Base-by-base conservation (phyloP, 441 rosid species). In the Erysimum pusillum region DNA sequence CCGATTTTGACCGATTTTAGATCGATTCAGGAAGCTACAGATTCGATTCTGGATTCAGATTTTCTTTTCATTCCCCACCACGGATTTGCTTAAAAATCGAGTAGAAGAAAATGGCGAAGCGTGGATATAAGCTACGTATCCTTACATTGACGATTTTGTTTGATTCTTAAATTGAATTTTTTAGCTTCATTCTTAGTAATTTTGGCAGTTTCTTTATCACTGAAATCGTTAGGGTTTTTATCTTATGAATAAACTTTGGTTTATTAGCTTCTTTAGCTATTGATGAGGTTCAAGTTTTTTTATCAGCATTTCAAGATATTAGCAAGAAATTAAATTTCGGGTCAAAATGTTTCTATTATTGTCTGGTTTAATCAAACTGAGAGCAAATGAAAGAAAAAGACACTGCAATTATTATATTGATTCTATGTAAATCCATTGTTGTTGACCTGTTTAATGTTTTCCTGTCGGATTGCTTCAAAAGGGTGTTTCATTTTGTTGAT, bases 51-150 rank as follows among this genome's bases (percentile, higher is more conserved):
- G 14, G 52, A 53, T 76, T 67, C 58, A 3, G 69, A 64, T 70
- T 73, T 73, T 67, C n/a, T 46, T 64, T 56, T 42, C 0, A 18
- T 68, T 9, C 10, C 36, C 28, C 28, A 1, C 28, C 67, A 49
- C 78, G 31, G 73, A 69, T 79, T 71, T 9, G 53, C 46, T 44
- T 44, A 9, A 31, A 8, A 69, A 60, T 45, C 66, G 34, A 61
- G 75, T 59, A 54, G 69, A 67, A 54, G 69, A 67, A 69, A 72
- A 91, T 91, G 98, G 87, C 96, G 67, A 91, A 90, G 85, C 98
- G 93, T 78, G 98, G 96, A 84, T 95, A 90, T 81, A 92, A 95
- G 90, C 91, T 95, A 58, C 99, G 99, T 95, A 95, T 95, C 99
- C 93, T 90, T 83, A 0, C n/a, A 36, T 48, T 35, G 31, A 15